phyloP scores from a whole-genome alignment of 2,329 filamentous ascomycete species.

The Sporothrix inflata region DNA sequence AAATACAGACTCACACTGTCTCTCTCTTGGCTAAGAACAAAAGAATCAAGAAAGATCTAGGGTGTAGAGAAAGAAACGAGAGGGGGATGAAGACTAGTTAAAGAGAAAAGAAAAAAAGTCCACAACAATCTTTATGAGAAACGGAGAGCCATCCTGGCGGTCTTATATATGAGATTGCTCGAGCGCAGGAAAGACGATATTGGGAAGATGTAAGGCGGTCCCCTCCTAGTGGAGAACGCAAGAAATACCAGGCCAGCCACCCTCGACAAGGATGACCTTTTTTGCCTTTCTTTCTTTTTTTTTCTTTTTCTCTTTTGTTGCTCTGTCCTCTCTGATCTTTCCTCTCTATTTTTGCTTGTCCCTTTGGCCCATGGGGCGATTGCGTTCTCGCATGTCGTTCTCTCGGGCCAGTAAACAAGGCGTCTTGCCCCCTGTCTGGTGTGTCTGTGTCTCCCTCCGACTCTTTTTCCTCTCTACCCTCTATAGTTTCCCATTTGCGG shows the following conservation, averaged over 20 bases:
- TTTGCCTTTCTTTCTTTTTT: not conserved
- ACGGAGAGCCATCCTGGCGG: slow-evolving; percentile 22
- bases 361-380: not conserved
- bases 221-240: slow-evolving; percentile 12
- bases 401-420: slow-evolving; percentile 6
- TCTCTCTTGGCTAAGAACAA: slow-evolving; percentile 5
- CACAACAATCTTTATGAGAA: slow-evolving; percentile 10
- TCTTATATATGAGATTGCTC: slow-evolving; percentile 34
- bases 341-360: not conserved
- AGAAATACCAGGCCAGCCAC: slow-evolving; percentile 37
- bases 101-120: not conserved
- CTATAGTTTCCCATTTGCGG: not conserved
- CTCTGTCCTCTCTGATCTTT: not conserved
- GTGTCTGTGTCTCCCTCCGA: slow-evolving; percentile 5
- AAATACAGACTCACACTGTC: not conserved
- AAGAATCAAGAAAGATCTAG: slow-evolving; percentile 9
- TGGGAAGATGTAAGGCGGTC: not conserved
- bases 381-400: not conserved
- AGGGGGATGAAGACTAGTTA: not conserved
- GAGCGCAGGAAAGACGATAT: slow-evolving; percentile 17
- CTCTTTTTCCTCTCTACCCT: not conserved
- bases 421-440: slow-evolving; percentile 10
- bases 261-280: slow-evolving; percentile 8
- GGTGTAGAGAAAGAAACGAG: not conserved
- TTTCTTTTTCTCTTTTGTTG: not conserved